A percentile compares a stretch with the other conserved stretches of the same genome.
phyloP scores from a whole-genome alignment of 768 basidiomycete species.

The Exidia glandulosa region DNA sequence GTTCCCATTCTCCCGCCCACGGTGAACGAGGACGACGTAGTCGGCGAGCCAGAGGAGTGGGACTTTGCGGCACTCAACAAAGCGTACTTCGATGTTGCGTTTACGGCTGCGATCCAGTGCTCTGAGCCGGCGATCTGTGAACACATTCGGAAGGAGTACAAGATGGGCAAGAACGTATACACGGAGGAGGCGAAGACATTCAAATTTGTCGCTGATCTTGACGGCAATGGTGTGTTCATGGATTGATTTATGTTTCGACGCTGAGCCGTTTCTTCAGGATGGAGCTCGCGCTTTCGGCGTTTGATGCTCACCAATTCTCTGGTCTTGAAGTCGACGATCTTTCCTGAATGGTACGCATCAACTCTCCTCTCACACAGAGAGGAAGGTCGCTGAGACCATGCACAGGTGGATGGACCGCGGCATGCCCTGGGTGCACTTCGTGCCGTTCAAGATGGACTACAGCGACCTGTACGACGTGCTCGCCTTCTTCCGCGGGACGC shows the following conservation, averaged over 20 bases:
- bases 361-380: too few relatives aligned
- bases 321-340: slow-evolving; percentile 60
- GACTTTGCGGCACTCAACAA: slow-evolving; percentile 28
- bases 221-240: neutral
- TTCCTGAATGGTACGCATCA: slow-evolving; percentile 57
- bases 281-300: slow-evolving; percentile 61
- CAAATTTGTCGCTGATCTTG: slow-evolving; percentile 50
- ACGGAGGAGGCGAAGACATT: slow-evolving; percentile 41
- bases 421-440: slow-evolving; percentile 63
- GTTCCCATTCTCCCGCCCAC: slow-evolving; percentile 28
- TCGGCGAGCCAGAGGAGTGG: slow-evolving; percentile 24
- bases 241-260: too few relatives aligned
- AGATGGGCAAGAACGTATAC: slow-evolving; percentile 35
- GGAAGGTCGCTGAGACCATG: neutral
- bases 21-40: slow-evolving; percentile 11
- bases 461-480: slow-evolving; percentile 61
- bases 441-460: slow-evolving; percentile 54
- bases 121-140: slow-evolving; percentile 37
- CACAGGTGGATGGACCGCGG: slow-evolving; percentile 44
- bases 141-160: slow-evolving; percentile 33
- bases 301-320: slow-evolving; percentile 51
- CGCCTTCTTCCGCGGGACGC: slow-evolving; percentile 61
- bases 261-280: slow-evolving; percentile 29
- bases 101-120: slow-evolving; percentile 32
- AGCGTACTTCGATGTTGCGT: slow-evolving; percentile 50